Percentiles rank a stretch among this genome's conserved stretches.
phyloP scores from a whole-genome alignment of 148 eudicot genomes.

The Silene uniflora region DNA sequence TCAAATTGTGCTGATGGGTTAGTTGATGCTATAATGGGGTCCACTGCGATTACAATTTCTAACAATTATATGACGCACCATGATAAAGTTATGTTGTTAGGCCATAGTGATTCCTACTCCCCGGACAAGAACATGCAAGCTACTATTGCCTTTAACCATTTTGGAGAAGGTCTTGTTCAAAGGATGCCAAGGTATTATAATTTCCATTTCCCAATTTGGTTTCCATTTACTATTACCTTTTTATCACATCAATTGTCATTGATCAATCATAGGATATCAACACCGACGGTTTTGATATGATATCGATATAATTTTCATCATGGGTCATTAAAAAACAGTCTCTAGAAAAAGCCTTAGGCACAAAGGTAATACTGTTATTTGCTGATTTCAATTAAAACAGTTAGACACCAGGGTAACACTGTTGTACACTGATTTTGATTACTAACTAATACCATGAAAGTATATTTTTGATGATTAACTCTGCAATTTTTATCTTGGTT shows the following conservation, averaged over 20 bases:
- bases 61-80: slow-evolving; percentile 77
- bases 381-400: too few relatives aligned
- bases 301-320: too few relatives aligned
- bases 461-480: too few relatives aligned
- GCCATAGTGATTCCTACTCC: slow-evolving; percentile 53
- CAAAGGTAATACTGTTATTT: too few relatives aligned
- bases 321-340: too few relatives aligned
- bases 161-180: slow-evolving; percentile 84
- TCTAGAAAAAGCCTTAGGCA: too few relatives aligned
- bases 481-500: too few relatives aligned
- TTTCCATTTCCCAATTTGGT: background rate
- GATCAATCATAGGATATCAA: background rate
- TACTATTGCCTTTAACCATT: slow-evolving; percentile 76
- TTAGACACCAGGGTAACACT: too few relatives aligned
- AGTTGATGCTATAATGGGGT: slow-evolving; percentile 68
- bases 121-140: slow-evolving; percentile 68
- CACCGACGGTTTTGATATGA: background rate
- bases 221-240: slow-evolving; percentile 2
- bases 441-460: too few relatives aligned
- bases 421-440: too few relatives aligned
- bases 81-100: slow-evolving; percentile 78
- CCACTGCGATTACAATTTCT: slow-evolving; percentile 68
- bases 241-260: background rate
- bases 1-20: slow-evolving; percentile 65
- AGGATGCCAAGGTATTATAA: slow-evolving; percentile 78